These are phyloP conservation scores for Citrullus colocynthis DNA, from an alignment of 306 rosid genomes.

Conservation along the genomic window DNA sequence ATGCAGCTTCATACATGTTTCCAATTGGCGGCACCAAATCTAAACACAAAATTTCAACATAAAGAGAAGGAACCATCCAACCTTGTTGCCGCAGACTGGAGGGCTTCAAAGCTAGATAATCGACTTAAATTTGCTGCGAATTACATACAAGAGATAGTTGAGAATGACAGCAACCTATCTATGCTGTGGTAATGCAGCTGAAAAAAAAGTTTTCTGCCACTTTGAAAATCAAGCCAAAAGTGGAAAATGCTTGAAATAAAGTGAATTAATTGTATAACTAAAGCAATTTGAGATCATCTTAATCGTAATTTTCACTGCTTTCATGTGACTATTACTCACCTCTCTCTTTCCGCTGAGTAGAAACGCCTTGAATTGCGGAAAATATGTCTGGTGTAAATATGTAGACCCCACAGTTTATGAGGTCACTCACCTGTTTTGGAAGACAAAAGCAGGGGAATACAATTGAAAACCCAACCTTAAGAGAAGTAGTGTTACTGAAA, in stretches of 20 bases:
- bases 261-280: neutral
- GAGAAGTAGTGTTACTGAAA: neutral
- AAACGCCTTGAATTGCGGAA: conserved; percentile 63
- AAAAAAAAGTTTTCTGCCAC: neutral
- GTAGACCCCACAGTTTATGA: conserved; percentile 85
- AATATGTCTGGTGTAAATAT: conserved; percentile 78
- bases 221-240: neutral
- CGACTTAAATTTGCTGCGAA: conserved; percentile 84
- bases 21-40: neutral
- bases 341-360: conserved; percentile 65
- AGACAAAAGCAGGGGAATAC: conserved; percentile 1
- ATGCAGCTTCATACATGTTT: neutral
- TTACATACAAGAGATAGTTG: conserved; percentile 5
- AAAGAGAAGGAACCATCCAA: conserved; percentile 5
- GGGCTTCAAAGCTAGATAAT: conserved; percentile 85
- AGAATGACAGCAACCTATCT: neutral
- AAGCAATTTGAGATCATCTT: neutral
- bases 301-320: neutral
- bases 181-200: neutral
- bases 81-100: conserved; percentile 79
- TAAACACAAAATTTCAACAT: neutral
- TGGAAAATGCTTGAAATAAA: neutral
- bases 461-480: neutral
- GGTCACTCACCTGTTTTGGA: conserved; percentile 71
- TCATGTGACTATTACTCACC: conserved; percentile 24